Conservation (phyloP, 495 filamentous ascomycete species). For the Aeminium ludgeri region DNA sequence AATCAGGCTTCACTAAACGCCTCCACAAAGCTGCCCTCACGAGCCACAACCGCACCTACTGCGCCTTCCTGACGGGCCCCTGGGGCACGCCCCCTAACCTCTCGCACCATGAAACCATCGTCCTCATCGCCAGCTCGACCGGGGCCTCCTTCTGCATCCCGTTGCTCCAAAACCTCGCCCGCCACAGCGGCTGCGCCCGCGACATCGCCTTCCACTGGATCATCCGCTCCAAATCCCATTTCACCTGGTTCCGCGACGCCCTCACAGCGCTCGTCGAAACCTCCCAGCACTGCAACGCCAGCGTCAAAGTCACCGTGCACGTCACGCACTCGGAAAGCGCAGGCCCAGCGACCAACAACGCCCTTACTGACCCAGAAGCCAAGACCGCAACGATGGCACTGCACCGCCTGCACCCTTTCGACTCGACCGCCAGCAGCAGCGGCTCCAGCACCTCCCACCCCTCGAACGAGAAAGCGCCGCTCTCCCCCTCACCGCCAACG, state of each 20-base stretch:
- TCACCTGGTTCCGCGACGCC: conserved; percentile 50
- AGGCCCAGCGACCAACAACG: conserved; percentile 5
- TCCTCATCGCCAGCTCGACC: conserved; percentile 45
- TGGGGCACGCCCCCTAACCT: conserved; percentile 20
- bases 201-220: conserved; percentile 32
- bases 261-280: conserved; percentile 40
- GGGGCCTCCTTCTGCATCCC: conserved; percentile 41
- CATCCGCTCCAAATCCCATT: conserved; percentile 48
- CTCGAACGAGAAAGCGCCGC: conserved; percentile 9
- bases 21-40: conserved; percentile 3
- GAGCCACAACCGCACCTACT: neutral
- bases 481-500: conserved; percentile 17
- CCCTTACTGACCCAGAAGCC: conserved; percentile 18
- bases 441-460: too few relatives aligned
- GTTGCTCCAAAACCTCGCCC: conserved; percentile 35
- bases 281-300: conserved; percentile 16
- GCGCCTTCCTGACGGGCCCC: conserved; percentile 8
- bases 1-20: conserved; percentile 8
- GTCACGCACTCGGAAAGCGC: conserved; percentile 4
- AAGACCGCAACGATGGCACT: too few relatives aligned
- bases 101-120: conserved; percentile 39
- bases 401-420: too few relatives aligned
- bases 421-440: too few relatives aligned
- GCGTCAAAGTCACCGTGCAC: conserved; percentile 6
- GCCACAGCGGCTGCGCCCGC: conserved; percentile 22